Base-by-base conservation (phyloP, 306 rosid genomes). In the Prosopis cineraria region DNA sequence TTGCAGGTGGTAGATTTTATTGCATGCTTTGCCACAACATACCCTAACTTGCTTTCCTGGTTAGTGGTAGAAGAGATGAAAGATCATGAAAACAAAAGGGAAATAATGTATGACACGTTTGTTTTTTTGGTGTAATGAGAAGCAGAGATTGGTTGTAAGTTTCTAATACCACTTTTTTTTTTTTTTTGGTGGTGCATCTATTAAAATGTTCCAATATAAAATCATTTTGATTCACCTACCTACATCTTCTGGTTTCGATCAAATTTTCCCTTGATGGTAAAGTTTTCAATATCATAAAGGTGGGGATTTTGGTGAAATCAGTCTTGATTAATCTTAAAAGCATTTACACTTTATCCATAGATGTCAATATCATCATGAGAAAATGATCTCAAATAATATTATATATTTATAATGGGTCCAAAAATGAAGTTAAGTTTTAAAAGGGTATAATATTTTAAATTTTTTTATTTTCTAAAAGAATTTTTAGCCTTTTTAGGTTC, bases 1-100 rank as follows among this genome's bases (percentile, higher is more conserved):
- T 58, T 68, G 80, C 72, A 78, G 20, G 12, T 58, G 34, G 64
- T 44, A 45, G 43, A 45, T 66, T 1, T 13, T 41, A 29, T 65
- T 71, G 62, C 25, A 22, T 34, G 50, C 41, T 63, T 75, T 60
- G 56, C 22, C 30, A 29, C 16, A 7, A 40, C 31, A 59, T 65
- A 47, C 40, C 68, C 55, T 20, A 30, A 39, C 72, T 19, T 10
- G 4, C 3, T 50, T 36, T 58, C 64, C 34, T 4, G 7, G 64
- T 58, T 58, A 19, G 34, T 25, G 34, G 65, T 58, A n/a, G 34
- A 25, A 27, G 33, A 19, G 33, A 43, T 19, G 45, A 10, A 34
- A 37, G n/a, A 16, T n/a, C 5, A 55, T 45, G 47, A 34, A 20
- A 45, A 62, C 9, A 43, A 27, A 27, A 58, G 9, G 36, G 36